Evolutionary conservation across 768 basidiomycete species (phyloP).

Genomic region (Boletus rex-veris): DNA sequence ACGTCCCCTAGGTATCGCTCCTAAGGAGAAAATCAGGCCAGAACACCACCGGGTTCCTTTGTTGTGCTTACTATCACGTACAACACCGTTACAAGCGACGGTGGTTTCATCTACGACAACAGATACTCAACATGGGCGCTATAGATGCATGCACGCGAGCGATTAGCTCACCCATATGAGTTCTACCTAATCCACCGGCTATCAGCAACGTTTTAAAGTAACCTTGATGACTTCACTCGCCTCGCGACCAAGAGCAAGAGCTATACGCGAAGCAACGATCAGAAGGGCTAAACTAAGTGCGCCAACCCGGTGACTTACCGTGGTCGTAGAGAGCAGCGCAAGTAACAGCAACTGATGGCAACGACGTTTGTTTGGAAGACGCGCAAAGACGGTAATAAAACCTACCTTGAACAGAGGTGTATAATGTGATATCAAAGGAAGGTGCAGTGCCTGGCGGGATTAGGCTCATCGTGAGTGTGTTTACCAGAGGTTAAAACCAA

Average conservation of each 20-base stretch:
- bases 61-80: conserved; percentile 24
- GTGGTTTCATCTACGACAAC: background rate
- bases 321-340: conserved; percentile 30
- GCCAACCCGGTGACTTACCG: conserved; percentile 6
- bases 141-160: no score
- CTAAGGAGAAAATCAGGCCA: conserved; percentile 12
- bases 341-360: conserved; percentile 26
- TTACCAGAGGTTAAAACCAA: conserved; percentile 1
- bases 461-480: conserved; percentile 21
- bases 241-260: conserved; percentile 27
- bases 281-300: no score
- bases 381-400: background rate
- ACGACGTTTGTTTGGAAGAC: conserved; percentile 1
- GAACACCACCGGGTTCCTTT: background rate
- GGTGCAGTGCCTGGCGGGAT: conserved; percentile 7
- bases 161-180: no score
- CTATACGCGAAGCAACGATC: conserved; percentile 5
- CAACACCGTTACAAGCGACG: conserved; percentile 17
- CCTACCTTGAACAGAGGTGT: conserved; percentile 24
- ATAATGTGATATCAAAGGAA: conserved; percentile 8
- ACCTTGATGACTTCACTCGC: conserved; percentile 9
- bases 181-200: no score
- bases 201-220: background rate
- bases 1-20: conserved; percentile 31
- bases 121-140: no score